Percentiles rank a stretch among this genome's conserved stretches.
Conservation (phyloP, 2,329 filamentous ascomycete genomes). For the Decorospora gaudefroyi region DNA sequence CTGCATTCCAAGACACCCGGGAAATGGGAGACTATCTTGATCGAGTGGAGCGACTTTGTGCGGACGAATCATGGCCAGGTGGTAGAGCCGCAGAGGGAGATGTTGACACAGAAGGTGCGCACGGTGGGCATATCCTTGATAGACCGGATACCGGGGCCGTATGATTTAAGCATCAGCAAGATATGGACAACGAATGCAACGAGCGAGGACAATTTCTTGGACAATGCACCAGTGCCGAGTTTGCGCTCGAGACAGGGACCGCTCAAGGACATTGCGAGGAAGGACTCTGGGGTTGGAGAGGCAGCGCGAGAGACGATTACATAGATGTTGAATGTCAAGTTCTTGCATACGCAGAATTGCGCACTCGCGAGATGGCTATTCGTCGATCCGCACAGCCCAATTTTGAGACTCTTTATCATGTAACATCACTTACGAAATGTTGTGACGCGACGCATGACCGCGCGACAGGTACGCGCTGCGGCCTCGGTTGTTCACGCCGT, state of each 20-base stretch:
- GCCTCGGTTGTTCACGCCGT: conserved; percentile 23
- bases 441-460: conserved; percentile 21
- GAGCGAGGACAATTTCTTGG: conserved; percentile 43
- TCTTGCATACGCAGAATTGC: background rate
- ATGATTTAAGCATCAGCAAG: conserved; percentile 80
- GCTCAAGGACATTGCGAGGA: conserved; percentile 25
- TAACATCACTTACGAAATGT: too few relatives aligned
- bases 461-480: conserved; percentile 25
- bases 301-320: conserved; percentile 14
- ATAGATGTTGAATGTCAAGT: conserved; percentile 12
- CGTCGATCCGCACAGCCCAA: too few relatives aligned
- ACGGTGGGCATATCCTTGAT: conserved; percentile 87
- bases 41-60: conserved; percentile 91
- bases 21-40: conserved; percentile 92
- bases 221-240: conserved; percentile 30
- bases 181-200: conserved; percentile 86
- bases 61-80: conserved; percentile 91
- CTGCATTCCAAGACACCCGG: conserved; percentile 78
- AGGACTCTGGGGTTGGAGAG: conserved; percentile 19
- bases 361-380: background rate
- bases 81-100: conserved; percentile 88
- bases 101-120: conserved; percentile 82
- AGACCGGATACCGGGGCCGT: conserved; percentile 85
- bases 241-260: conserved; percentile 22
- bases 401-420: too few relatives aligned